Evolutionary conservation across 768 basidiomycete species (phyloP).

Genomic region (Mycena floridula): DNA sequence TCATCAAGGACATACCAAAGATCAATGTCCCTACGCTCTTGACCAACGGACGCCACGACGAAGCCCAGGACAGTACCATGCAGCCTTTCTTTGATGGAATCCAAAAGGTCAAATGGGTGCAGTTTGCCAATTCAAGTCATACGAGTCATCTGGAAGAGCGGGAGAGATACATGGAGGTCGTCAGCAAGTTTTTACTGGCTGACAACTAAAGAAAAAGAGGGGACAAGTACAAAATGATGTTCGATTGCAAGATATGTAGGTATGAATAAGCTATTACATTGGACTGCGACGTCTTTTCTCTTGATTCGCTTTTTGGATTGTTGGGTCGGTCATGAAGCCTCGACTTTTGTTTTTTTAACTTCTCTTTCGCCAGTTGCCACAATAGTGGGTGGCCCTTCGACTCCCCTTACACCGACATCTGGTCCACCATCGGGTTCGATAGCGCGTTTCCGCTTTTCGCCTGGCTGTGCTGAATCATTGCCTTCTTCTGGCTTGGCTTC

Average conservation of each 20-base stretch:
- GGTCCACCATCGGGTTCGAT: constrained; percentile 77
- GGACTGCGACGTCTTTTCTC: too few species aligned
- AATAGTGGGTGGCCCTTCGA: constrained; percentile 47
- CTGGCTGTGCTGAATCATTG: constrained; percentile 38
- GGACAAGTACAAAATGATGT: too few species aligned
- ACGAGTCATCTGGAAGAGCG: constrained; percentile 28
- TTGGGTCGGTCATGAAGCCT: too few species aligned
- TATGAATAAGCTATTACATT: too few species aligned
- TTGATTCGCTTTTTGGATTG: too few species aligned
- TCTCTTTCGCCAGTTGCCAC: constrained; percentile 40
- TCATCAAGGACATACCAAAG: not conserved
- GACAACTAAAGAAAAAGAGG: too few species aligned
- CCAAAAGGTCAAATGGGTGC: constrained; percentile 27
- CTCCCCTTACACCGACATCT: constrained; percentile 59
- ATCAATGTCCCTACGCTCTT: not conserved
- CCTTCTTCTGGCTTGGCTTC: constrained; percentile 16
- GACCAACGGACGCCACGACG: constrained; percentile 22
- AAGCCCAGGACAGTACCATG: constrained; percentile 22
- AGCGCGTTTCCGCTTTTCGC: constrained; percentile 73
- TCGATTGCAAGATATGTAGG: too few species aligned
- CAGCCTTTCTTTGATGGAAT: constrained; percentile 25
- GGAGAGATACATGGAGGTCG: constrained; percentile 3
- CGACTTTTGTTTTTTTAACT: constrained; percentile 32
- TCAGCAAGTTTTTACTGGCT: not conserved
- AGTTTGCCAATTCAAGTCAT: constrained; percentile 27